Conservation (phyloP, 2,329 filamentous ascomycete species). For the Capronia epimyces region DNA sequence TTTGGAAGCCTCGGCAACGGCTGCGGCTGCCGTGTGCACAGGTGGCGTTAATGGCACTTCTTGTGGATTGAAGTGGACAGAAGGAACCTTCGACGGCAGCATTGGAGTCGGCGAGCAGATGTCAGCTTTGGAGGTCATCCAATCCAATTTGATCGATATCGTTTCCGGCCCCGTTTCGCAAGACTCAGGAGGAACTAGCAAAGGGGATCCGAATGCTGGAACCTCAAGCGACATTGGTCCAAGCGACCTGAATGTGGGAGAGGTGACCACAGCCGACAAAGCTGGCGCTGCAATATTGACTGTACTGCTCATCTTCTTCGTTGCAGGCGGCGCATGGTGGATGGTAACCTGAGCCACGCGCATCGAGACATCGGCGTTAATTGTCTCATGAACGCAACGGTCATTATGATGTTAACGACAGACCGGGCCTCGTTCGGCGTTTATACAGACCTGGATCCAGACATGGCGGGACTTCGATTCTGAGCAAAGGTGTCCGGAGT, state of each 20-base stretch:
- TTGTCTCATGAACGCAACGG: not conserved
- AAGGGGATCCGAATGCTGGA: slow-evolving; percentile 43
- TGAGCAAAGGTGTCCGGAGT: not conserved
- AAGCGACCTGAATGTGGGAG: slow-evolving; percentile 19
- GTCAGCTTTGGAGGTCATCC: slow-evolving; percentile 51
- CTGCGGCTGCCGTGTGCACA: slow-evolving; percentile 51
- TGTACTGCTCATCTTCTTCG: slow-evolving; percentile 21
- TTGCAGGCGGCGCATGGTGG: slow-evolving; percentile 29
- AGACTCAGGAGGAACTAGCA: slow-evolving; percentile 55
- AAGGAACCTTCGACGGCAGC: slow-evolving; percentile 34
- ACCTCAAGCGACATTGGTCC: slow-evolving; percentile 26
- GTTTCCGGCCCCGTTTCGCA: slow-evolving; percentile 41
- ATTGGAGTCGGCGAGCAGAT: slow-evolving; percentile 40
- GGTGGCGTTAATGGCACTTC: slow-evolving; percentile 43
- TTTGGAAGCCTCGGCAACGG: slow-evolving; percentile 50
- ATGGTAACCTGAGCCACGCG: slow-evolving; percentile 20
- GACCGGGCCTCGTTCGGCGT: not conserved
- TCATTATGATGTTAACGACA: not conserved
- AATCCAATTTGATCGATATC: slow-evolving; percentile 48
- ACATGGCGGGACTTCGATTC: not conserved
- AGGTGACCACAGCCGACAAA: slow-evolving; percentile 35
- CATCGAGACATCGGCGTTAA: not conserved
- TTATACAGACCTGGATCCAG: not conserved
- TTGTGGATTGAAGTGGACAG: slow-evolving; percentile 41
- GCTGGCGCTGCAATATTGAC: slow-evolving; percentile 38